Evolutionary conservation across 2,329 filamentous ascomycete species (phyloP).

Genomic region (Colletotrichum sp.): DNA sequence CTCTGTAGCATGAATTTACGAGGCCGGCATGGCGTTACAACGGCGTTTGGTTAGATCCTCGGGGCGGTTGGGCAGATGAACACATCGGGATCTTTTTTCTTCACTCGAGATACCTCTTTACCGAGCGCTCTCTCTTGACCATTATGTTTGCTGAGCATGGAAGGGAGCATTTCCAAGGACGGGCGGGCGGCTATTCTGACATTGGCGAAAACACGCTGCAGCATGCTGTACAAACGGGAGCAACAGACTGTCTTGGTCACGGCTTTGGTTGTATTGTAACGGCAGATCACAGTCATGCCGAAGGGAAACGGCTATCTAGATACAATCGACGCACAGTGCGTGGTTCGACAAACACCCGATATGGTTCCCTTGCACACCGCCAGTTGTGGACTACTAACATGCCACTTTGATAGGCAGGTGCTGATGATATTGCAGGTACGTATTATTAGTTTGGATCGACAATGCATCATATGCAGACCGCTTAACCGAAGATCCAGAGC

Average conservation of each 20-base stretch:
- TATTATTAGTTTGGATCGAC: neutral
- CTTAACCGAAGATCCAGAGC: constrained; percentile 64
- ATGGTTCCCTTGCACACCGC: constrained; percentile 8
- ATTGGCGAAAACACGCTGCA: neutral
- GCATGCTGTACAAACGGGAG: neutral
- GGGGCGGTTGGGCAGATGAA: neutral
- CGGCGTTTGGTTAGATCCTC: constrained; percentile 6
- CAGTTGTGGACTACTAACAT: neutral
- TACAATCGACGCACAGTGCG: constrained; percentile 9
- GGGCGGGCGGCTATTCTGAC: neutral
- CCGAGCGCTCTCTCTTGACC: neutral
- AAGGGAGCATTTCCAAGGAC: neutral
- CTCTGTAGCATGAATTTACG: constrained; percentile 3
- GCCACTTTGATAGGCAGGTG: neutral
- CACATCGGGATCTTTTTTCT: neutral
- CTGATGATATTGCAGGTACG: neutral
- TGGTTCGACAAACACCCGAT: neutral
- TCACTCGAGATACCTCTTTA: constrained; percentile 7
- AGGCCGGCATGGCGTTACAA: constrained; percentile 16
- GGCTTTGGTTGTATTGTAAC: constrained; percentile 14
- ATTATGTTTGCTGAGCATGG: neutral
- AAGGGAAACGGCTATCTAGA: constrained; percentile 8
- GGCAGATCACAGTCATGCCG: constrained; percentile 18
- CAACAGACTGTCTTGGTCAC: constrained; percentile 1
- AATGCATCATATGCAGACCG: neutral